A percentile compares a stretch with the other conserved stretches of the same genome.
phyloP scores from a whole-genome alignment of 163 green algal species.

The Trebouxia gelatinosa region DNA sequence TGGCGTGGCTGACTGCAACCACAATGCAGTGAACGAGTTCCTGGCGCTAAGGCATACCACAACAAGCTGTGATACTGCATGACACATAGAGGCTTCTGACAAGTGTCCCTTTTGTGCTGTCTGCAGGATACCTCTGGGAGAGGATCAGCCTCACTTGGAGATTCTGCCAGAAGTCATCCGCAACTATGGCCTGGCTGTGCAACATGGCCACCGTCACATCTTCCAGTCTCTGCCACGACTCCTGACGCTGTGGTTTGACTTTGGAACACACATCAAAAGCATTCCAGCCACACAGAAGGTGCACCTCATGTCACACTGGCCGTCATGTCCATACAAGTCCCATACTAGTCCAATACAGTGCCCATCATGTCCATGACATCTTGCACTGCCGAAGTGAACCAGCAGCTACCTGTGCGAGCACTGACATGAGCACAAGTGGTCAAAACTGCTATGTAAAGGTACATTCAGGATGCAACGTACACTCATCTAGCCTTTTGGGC shows the following conservation, averaged over 20 bases:
- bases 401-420: too few species aligned
- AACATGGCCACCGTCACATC: slow-evolving; percentile 68
- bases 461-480: background rate
- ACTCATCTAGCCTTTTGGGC: background rate
- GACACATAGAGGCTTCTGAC: too few species aligned
- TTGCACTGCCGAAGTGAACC: background rate
- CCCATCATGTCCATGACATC: background rate
- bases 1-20: too few species aligned
- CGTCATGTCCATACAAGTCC: background rate
- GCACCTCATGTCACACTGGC: background rate
- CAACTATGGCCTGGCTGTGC: slow-evolving; percentile 75
- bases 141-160: slow-evolving; percentile 67
- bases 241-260: slow-evolving; percentile 95
- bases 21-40: too few species aligned
- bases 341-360: background rate
- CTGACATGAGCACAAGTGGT: too few species aligned
- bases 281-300: slow-evolving; percentile 24
- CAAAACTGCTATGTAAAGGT: background rate
- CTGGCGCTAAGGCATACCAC: too few species aligned
- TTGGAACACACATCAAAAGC: slow-evolving; percentile 54
- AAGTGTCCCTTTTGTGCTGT: background rate
- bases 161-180: slow-evolving; percentile 70
- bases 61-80: too few species aligned
- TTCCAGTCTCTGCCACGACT: slow-evolving; percentile 87
- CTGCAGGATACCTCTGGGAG: slow-evolving; percentile 55